Conservation (phyloP, 2,329 filamentous ascomycete genomes). For the Hypoxylon sp. region DNA sequence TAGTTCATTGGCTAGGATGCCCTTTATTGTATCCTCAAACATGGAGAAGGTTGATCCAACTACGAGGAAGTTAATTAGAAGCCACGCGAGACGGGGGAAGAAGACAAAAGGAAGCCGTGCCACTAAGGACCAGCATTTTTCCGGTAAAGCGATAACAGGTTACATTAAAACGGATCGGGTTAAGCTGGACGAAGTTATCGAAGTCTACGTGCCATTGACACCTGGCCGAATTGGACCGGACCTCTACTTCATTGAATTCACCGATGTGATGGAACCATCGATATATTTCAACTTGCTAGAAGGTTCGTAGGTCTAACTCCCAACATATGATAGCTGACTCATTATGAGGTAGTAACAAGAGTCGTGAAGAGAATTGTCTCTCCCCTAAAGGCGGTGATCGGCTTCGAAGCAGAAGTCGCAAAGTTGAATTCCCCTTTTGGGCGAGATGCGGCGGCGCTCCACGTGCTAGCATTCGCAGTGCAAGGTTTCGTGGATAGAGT, state of each 20-base stretch:
- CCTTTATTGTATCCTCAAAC: conserved; percentile 10
- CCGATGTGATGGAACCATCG: conserved; percentile 2
- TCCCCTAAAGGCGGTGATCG: conserved; percentile 1
- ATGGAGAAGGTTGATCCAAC: conserved; percentile 6
- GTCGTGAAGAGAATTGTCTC: background rate
- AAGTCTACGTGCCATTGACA: conserved; percentile 7
- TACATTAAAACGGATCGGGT: background rate
- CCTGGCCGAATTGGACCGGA: conserved; percentile 7
- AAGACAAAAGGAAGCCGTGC: background rate
- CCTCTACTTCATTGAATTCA: conserved; percentile 5
- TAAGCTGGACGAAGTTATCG: conserved; percentile 1
- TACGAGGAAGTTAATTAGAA: conserved; percentile 13
- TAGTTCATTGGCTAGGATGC: background rate
- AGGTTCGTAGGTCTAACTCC: background rate
- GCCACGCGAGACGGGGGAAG: conserved; percentile 9
- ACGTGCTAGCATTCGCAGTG: conserved; percentile 8
- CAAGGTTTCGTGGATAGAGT: conserved; percentile 11
- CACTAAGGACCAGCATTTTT: background rate
- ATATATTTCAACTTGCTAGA: background rate
- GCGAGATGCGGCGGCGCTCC: conserved; percentile 1
- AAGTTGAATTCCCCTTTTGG: conserved; percentile 1
- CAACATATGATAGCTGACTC: background rate
- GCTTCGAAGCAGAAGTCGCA: background rate
- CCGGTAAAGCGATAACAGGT: background rate
- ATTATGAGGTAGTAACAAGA: background rate